These are phyloP conservation scores for Scenedesmus sp. DNA, from an alignment of 163 green algal genomes.

Conservation along the genomic window DNA sequence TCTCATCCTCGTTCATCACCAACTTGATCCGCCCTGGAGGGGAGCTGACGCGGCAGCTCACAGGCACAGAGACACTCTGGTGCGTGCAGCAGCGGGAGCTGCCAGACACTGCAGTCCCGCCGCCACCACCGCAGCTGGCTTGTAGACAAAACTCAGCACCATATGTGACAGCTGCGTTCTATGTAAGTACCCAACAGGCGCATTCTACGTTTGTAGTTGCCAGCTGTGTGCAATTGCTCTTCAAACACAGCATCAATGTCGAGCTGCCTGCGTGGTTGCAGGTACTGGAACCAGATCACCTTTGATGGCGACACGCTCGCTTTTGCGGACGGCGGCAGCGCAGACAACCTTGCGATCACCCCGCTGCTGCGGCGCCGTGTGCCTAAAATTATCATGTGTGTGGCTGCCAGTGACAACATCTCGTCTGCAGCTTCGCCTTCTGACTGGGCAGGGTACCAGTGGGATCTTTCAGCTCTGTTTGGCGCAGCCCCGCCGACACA, in stretches of 20 bases:
- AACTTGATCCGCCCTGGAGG: slow-evolving; percentile 41
- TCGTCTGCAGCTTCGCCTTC: background rate
- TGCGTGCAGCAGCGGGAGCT: background rate
- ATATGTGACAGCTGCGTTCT: too few relatives aligned
- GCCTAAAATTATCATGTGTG: slow-evolving; percentile 34
- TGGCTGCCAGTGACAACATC: slow-evolving; percentile 26
- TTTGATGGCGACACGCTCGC: slow-evolving; percentile 43
- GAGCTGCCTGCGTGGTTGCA: background rate
- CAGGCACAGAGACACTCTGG: slow-evolving; percentile 55
- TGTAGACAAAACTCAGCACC: too few relatives aligned
- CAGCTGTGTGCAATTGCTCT: too few relatives aligned
- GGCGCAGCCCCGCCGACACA: slow-evolving; percentile 48
- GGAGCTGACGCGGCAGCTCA: slow-evolving; percentile 32
- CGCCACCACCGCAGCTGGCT: too few relatives aligned
- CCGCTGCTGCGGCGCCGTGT: slow-evolving; percentile 57
- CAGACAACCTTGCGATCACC: slow-evolving; percentile 60
- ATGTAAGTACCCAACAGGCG: too few relatives aligned
- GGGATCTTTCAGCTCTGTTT: slow-evolving; percentile 59
- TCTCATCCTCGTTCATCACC: slow-evolving; percentile 60
- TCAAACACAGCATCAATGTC: too few relatives aligned
- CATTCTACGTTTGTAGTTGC: too few relatives aligned
- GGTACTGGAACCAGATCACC: slow-evolving; percentile 44
- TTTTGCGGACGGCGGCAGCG: slow-evolving; percentile 55
- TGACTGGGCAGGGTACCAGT: slow-evolving; percentile 53
- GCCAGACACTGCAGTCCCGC: too few relatives aligned